These are phyloP conservation scores for Acrasis kona DNA, from an alignment of 78 protist genomes.

Conservation along the genomic window DNA sequence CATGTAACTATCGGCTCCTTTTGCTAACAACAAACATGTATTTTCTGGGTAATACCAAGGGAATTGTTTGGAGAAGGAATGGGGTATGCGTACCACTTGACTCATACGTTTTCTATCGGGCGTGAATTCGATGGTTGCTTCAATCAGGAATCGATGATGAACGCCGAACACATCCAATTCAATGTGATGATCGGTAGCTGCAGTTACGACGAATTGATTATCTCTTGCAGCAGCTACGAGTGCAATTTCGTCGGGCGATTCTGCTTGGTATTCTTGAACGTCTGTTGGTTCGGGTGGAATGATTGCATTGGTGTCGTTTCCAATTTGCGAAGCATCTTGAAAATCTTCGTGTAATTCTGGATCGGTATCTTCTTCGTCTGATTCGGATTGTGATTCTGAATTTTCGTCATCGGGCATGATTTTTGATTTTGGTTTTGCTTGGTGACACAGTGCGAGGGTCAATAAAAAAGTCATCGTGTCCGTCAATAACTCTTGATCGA, in stretches of 20 bases:
- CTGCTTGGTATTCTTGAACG: conserved; percentile 23
- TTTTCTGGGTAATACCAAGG: neutral
- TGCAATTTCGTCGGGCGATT: conserved; percentile 53
- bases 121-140: conserved; percentile 1
- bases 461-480: no score
- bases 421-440: no score
- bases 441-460: no score
- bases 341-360: neutral
- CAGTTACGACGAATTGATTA: conserved; percentile 1
- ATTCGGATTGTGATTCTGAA: no score
- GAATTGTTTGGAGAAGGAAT: no score
- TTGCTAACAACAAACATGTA: conserved; percentile 23
- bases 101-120: conserved; percentile 28
- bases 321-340: neutral
- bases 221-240: conserved; percentile 28
- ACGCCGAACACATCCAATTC: conserved; percentile 19
- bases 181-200: neutral
- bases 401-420: no score
- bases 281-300: no score
- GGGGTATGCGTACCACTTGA: conserved; percentile 6
- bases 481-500: no score
- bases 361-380: neutral
- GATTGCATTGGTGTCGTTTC: neutral
- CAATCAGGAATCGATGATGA: neutral
- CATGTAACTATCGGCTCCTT: conserved; percentile 66